Percentiles rank a stretch among this genome's conserved stretches.
These are phyloP conservation scores for Taphrina communis DNA, from an alignment of 1,139 yeast genomes.

Conservation along the genomic window DNA sequence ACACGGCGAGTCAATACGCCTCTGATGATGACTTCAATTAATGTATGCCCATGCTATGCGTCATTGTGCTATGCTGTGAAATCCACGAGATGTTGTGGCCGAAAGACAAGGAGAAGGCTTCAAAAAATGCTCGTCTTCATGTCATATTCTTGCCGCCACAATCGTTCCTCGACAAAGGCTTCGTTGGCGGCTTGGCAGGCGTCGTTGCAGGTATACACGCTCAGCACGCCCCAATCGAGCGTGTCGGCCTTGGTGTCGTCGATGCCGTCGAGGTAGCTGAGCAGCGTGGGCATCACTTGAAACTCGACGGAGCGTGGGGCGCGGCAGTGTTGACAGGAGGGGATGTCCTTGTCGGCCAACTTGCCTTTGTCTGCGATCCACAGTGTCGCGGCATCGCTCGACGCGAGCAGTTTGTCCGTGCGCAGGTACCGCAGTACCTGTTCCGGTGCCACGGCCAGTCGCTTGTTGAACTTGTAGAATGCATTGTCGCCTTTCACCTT, in stretches of 20 bases:
- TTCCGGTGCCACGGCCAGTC: conserved; percentile 38
- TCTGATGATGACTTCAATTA: background rate
- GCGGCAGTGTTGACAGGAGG: conserved; percentile 36
- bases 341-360: conserved; percentile 39
- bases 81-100: background rate
- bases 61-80: background rate
- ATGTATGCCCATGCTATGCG: background rate
- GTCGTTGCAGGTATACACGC: conserved; percentile 41
- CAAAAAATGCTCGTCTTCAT: conserved; percentile 39
- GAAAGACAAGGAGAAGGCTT: background rate
- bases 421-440: conserved; percentile 41
- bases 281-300: conserved; percentile 42
- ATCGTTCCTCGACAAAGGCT: conserved; percentile 28
- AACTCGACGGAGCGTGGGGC: conserved; percentile 40
- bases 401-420: conserved; percentile 22
- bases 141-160: conserved; percentile 35
- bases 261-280: conserved; percentile 27
- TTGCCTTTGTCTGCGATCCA: conserved; percentile 41
- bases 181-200: conserved; percentile 38
- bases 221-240: conserved; percentile 42
- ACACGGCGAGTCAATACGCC: too few species aligned
- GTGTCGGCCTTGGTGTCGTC: conserved; percentile 38
- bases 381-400: conserved; percentile 27
- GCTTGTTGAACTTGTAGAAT: conserved; percentile 43
- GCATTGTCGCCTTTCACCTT: conserved; percentile 42